phyloP scores from a whole-genome alignment of 2,329 filamentous ascomycete species.

The Fusarium liriodendri region DNA sequence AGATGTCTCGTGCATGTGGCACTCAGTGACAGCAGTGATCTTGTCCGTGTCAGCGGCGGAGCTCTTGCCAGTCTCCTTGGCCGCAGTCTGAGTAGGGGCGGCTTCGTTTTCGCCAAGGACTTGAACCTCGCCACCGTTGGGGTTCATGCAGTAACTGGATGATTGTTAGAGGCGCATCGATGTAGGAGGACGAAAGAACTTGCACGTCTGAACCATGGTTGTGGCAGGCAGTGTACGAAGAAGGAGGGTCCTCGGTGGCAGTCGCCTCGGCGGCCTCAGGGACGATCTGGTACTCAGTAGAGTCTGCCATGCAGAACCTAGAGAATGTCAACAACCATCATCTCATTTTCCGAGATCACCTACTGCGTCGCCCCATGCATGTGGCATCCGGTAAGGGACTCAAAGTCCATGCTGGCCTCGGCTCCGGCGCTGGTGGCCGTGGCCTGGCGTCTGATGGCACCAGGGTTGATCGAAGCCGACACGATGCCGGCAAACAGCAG shows the following conservation, averaged over 20 bases:
- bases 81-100: constrained; percentile 8
- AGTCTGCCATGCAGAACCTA: constrained; percentile 38
- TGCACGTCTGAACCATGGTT: constrained; percentile 36
- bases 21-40: constrained; percentile 52
- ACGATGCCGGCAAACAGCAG: constrained; percentile 32
- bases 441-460: constrained; percentile 30
- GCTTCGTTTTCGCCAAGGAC: constrained; percentile 29
- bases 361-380: constrained; percentile 37
- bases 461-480: constrained; percentile 33
- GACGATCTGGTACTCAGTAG: constrained; percentile 37
- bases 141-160: constrained; percentile 39
- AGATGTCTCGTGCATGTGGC: constrained; percentile 53
- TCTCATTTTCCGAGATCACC: fast-evolving
- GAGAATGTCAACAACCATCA: neutral
- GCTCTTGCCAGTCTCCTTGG: constrained; percentile 23
- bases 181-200: neutral
- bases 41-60: constrained; percentile 9
- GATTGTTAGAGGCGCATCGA: neutral
- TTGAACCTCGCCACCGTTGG: constrained; percentile 40
- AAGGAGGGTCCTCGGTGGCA: constrained; percentile 28
- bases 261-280: constrained; percentile 21
- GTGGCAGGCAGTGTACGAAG: constrained; percentile 42
- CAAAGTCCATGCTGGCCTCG: constrained; percentile 12
- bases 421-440: neutral
- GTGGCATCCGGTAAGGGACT: constrained; percentile 39